These are phyloP conservation scores for Serendipita sp. DNA, from an alignment of 768 basidiomycete genomes.

Conservation along the genomic window DNA sequence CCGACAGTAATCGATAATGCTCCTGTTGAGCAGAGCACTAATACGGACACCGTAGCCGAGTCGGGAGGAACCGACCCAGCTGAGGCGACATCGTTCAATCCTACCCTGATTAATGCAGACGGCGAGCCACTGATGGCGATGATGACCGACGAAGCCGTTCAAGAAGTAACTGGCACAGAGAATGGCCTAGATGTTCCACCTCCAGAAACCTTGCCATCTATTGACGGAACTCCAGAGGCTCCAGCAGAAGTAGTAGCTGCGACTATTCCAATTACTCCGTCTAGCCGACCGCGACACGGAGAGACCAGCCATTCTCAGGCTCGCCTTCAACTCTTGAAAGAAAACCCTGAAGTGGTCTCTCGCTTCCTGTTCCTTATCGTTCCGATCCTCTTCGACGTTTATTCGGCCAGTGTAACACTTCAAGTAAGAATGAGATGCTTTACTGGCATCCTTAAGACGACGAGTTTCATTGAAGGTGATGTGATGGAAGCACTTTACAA, in stretches of 20 bases:
- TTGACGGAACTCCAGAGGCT: conserved; percentile 17
- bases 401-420: conserved; percentile 87
- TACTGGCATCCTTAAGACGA: conserved; percentile 74
- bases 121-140: conserved; percentile 6
- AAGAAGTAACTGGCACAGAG: neutral
- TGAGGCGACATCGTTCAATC: neutral
- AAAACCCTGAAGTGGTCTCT: conserved; percentile 56
- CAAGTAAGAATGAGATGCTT: conserved; percentile 80
- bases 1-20: too few species aligned
- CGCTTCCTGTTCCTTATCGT: conserved; percentile 79
- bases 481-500: conserved; percentile 61
- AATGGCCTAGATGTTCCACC: neutral
- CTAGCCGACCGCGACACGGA: conserved; percentile 11
- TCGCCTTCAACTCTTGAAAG: conserved; percentile 48
- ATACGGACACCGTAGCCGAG: too few species aligned
- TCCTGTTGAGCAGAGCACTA: too few species aligned
- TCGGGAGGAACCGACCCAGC: too few species aligned
- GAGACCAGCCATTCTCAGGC: conserved; percentile 29
- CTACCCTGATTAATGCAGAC: neutral
- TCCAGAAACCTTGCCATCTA: neutral
- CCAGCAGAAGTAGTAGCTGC: conserved; percentile 23
- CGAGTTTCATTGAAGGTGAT: conserved; percentile 70
- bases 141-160: neutral
- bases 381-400: conserved; percentile 94
- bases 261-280: conserved; percentile 11